These are phyloP conservation scores for Juglanconis oblonga DNA, from an alignment of 2,329 filamentous ascomycete genomes.

Conservation along the genomic window DNA sequence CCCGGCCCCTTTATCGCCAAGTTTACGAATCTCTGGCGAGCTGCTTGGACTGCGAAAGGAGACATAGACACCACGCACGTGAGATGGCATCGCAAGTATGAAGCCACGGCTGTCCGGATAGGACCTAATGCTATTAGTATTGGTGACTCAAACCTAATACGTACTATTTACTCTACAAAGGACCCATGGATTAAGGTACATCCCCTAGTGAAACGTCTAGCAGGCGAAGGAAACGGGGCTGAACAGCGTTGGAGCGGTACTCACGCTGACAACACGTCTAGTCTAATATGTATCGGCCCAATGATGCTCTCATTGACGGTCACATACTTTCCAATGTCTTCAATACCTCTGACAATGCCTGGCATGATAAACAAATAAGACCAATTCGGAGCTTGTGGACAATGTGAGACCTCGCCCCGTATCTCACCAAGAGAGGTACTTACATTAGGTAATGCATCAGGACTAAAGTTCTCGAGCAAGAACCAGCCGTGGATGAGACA, in stretches of 20 bases:
- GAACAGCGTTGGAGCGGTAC: too few species aligned
- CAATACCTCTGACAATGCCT: slow-evolving; percentile 6
- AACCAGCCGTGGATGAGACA: slow-evolving; percentile 4
- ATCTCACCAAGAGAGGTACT: not conserved
- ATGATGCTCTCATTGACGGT: slow-evolving; percentile 7
- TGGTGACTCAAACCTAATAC: slow-evolving; percentile 6
- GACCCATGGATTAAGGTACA: slow-evolving; percentile 1
- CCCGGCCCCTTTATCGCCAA: slow-evolving; percentile 5
- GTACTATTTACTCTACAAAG: slow-evolving; percentile 13
- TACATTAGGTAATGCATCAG: not conserved
- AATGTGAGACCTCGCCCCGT: not conserved
- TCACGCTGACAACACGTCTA: not conserved
- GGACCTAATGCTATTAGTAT: slow-evolving; percentile 11
- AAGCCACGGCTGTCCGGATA: slow-evolving; percentile 8
- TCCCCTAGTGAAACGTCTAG: not conserved
- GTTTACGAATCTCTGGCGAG: slow-evolving; percentile 10
- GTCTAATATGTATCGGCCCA: slow-evolving; percentile 11
- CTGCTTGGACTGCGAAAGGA: slow-evolving; percentile 1
- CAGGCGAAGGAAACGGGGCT: too few species aligned
- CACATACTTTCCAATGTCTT: slow-evolving; percentile 11
- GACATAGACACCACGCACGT: slow-evolving; percentile 11
- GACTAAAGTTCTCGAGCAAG: slow-evolving; percentile 6
- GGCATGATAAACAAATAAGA: slow-evolving; percentile 9
- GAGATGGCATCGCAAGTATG: slow-evolving; percentile 6
- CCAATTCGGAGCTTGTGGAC: slow-evolving; percentile 14